Conservation (phyloP, 2,329 filamentous ascomycete species). For the Ascochyta fabae region DNA sequence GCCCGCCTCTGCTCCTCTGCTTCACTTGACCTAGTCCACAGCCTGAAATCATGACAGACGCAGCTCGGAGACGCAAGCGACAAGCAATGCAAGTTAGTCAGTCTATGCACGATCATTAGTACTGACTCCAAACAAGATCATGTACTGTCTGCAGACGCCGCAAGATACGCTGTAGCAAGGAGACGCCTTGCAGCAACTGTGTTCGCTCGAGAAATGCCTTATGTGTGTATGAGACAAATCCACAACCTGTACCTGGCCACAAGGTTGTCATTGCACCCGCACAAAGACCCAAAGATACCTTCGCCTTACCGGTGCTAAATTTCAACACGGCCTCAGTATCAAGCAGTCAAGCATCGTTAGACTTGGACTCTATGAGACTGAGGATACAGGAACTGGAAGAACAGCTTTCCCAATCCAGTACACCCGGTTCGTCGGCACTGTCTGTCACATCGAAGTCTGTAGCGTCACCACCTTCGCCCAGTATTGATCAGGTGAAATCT, state of each 20-base stretch:
- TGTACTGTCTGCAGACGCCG: conserved; percentile 65
- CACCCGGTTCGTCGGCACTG: conserved; percentile 1
- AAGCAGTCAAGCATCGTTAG: conserved; percentile 29
- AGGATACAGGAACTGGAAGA: conserved; percentile 56
- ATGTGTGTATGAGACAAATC: conserved; percentile 58
- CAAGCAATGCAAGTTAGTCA: conserved; percentile 51
- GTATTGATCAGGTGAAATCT: conserved; percentile 35
- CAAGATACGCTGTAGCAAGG: conserved; percentile 68
- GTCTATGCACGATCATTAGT: not conserved
- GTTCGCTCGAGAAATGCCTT: conserved; percentile 61
- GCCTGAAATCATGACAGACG: conserved; percentile 25
- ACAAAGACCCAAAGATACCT: not conserved
- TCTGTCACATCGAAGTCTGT: conserved; percentile 19
- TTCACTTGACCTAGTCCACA: not conserved
- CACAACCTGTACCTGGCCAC: conserved; percentile 2
- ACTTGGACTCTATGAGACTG: conserved; percentile 50
- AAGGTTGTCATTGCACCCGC: conserved; percentile 19
- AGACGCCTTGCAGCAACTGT: conserved; percentile 66
- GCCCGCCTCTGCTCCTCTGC: not conserved
- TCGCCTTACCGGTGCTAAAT: not conserved
- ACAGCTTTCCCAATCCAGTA: conserved; percentile 34
- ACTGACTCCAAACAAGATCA: conserved; percentile 49
- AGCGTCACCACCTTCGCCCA: conserved; percentile 45
- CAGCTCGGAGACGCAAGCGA: conserved; percentile 47
- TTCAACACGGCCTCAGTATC: conserved; percentile 22